A percentile compares a stretch with the other conserved stretches of the same genome.
phyloP scores from a whole-genome alignment of 2,329 filamentous ascomycete species.

The Stagonosporopsis tanaceti region DNA sequence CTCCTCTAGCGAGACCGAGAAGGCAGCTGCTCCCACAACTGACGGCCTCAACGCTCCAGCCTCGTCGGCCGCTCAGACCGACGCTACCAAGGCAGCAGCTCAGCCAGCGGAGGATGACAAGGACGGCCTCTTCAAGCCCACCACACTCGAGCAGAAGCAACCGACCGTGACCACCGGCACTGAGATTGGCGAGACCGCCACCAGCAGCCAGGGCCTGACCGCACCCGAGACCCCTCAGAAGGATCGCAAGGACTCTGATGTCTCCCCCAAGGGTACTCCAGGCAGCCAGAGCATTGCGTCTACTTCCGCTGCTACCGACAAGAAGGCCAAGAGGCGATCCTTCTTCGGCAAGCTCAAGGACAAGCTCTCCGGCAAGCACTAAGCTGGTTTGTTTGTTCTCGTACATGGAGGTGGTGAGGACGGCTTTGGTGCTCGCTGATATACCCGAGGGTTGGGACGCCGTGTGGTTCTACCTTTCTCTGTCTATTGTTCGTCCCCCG shows the following conservation, averaged over 20 bases:
- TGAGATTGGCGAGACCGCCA: slow-evolving; percentile 43
- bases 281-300: slow-evolving; percentile 46
- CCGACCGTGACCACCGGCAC: slow-evolving; percentile 53
- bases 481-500: slow-evolving; percentile 39
- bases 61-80: slow-evolving; percentile 37
- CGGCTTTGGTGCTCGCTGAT: slow-evolving; percentile 32
- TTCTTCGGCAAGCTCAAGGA: slow-evolving; percentile 60
- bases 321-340: slow-evolving; percentile 59
- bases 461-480: slow-evolving; percentile 26
- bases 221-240: slow-evolving; percentile 41
- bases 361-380: slow-evolving; percentile 51
- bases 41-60: slow-evolving; percentile 51
- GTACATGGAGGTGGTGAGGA: slow-evolving; percentile 23
- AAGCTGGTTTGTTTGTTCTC: slow-evolving; percentile 21
- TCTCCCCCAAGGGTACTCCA: slow-evolving; percentile 50
- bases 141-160: slow-evolving; percentile 48
- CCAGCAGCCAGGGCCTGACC: slow-evolving; percentile 30
- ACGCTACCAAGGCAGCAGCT: slow-evolving; percentile 33
- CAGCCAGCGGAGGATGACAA: slow-evolving; percentile 51
- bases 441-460: slow-evolving; percentile 29
- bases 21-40: slow-evolving; percentile 13
- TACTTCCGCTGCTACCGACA: slow-evolving; percentile 40
- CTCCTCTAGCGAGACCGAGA: slow-evolving; percentile 19
- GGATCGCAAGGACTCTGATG: slow-evolving; percentile 34
- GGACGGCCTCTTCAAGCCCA: slow-evolving; percentile 51